Conservation (phyloP, 345 rosid species). For the Camelina laxa region DNA sequence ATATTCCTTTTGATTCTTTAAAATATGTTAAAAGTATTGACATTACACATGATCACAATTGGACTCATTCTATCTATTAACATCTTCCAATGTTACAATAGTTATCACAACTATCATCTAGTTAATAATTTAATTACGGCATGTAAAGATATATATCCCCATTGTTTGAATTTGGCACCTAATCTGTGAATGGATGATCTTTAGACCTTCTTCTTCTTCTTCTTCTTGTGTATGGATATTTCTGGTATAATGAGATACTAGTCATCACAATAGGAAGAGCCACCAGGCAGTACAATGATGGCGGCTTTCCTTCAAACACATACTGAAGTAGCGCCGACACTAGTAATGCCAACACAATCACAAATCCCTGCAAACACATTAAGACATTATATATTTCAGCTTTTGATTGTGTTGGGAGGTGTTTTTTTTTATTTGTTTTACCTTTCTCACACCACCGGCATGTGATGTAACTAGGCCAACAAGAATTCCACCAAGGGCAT, state of each 20-base stretch:
- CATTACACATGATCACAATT: background rate
- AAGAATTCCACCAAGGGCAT: constrained; percentile 95
- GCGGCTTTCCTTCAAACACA: constrained; percentile 89
- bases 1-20: background rate
- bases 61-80: constrained; percentile 32
- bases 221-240: constrained; percentile 75
- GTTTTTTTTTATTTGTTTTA: constrained; percentile 23
- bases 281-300: constrained; percentile 68
- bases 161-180: constrained; percentile 25
- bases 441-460: constrained; percentile 99
- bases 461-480: constrained; percentile 93
- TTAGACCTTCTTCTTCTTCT: constrained; percentile 82
- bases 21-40: background rate
- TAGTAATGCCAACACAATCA: constrained; percentile 90
- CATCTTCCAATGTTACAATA: constrained; percentile 2
- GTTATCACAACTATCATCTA: constrained; percentile 30
- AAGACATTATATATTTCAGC: background rate
- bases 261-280: constrained; percentile 84
- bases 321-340: constrained; percentile 91
- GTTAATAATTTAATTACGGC: constrained; percentile 4
- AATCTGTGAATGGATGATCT: constrained; percentile 19
- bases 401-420: background rate
- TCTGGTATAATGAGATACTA: constrained; percentile 91
- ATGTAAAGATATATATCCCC: constrained; percentile 9
- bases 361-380: constrained; percentile 74